Evolutionary conservation across 2,329 filamentous ascomycete species (phyloP).

Genomic region (Penicillium sp.): DNA sequence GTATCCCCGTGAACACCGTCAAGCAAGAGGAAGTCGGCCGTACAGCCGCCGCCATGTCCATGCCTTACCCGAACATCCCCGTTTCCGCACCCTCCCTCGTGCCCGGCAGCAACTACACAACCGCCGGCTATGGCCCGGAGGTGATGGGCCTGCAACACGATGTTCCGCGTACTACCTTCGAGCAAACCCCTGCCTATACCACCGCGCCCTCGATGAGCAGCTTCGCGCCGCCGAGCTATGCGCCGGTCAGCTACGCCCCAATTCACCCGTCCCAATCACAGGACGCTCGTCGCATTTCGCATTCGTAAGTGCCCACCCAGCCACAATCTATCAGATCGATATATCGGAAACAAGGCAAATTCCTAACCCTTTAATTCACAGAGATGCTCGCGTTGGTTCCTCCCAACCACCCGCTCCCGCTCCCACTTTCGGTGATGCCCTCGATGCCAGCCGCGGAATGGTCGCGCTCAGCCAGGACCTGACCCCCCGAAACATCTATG

Average conservation of each 20-base stretch:
- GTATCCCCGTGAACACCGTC: slow-evolving; percentile 60
- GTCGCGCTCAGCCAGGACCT: slow-evolving; percentile 91
- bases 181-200: slow-evolving; percentile 70
- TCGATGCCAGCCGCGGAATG: slow-evolving; percentile 94
- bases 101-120: slow-evolving; percentile 68
- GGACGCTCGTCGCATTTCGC: slow-evolving; percentile 73
- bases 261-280: slow-evolving; percentile 58
- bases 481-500: slow-evolving; percentile 88
- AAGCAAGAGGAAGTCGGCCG: slow-evolving; percentile 62
- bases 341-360: too few species aligned
- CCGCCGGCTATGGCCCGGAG: slow-evolving; percentile 65
- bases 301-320: slow-evolving; percentile 77
- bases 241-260: slow-evolving; percentile 74
- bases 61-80: slow-evolving; percentile 74
- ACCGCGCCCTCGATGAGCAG: slow-evolving; percentile 71
- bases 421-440: slow-evolving; percentile 80
- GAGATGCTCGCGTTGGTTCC: slow-evolving; percentile 40
- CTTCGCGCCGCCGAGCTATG: slow-evolving; percentile 73
- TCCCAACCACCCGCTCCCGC: slow-evolving; percentile 56
- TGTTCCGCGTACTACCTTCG: slow-evolving; percentile 74
- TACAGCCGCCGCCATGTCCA: slow-evolving; percentile 62
- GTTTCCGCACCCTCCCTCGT: slow-evolving; percentile 75
- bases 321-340: too few species aligned
- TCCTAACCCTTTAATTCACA: too few species aligned
- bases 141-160: slow-evolving; percentile 76